Percentiles rank a stretch among this genome's conserved stretches.
These are phyloP conservation scores for Balamuthia mandrillaris DNA, from an alignment of 208 protist genomes.

Conservation along the genomic window DNA sequence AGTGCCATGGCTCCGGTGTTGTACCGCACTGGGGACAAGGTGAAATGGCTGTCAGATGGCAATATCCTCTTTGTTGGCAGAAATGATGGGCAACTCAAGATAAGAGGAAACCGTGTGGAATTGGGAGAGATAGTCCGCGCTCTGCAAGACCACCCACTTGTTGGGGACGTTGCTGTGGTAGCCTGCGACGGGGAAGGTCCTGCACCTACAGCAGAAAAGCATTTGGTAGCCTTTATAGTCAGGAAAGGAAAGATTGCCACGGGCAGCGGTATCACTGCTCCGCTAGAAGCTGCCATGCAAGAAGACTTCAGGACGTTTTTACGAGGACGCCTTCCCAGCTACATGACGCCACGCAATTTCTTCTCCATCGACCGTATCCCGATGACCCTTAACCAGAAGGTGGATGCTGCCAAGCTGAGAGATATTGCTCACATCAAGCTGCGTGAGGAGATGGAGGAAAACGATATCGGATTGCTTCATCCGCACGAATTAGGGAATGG, in stretches of 20 bases:
- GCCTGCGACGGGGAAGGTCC: no score
- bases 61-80: no score
- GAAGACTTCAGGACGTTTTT: constrained; percentile 48
- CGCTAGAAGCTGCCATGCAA: neutral
- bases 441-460: neutral
- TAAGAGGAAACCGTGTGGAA: constrained; percentile 71
- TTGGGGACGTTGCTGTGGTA: no score
- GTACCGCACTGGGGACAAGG: no score
- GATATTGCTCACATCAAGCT: constrained; percentile 38
- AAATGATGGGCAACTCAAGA: constrained; percentile 65
- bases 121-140: constrained; percentile 71
- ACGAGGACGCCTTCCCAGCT: constrained; percentile 59
- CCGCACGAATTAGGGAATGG: no score
- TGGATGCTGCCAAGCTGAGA: constrained; percentile 55
- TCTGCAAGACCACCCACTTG: constrained; percentile 41
- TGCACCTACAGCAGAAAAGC: no score
- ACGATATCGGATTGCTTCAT: neutral
- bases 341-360: constrained; percentile 68
- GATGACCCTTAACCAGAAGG: constrained; percentile 74
- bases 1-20: no score
- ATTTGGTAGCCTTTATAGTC: constrained; percentile 30
- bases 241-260: neutral
- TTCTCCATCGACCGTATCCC: constrained; percentile 60
- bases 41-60: no score
- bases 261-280: no score